Base-by-base conservation (phyloP, 2,329 filamentous ascomycete genomes). In the Lecanicillium sp. region DNA sequence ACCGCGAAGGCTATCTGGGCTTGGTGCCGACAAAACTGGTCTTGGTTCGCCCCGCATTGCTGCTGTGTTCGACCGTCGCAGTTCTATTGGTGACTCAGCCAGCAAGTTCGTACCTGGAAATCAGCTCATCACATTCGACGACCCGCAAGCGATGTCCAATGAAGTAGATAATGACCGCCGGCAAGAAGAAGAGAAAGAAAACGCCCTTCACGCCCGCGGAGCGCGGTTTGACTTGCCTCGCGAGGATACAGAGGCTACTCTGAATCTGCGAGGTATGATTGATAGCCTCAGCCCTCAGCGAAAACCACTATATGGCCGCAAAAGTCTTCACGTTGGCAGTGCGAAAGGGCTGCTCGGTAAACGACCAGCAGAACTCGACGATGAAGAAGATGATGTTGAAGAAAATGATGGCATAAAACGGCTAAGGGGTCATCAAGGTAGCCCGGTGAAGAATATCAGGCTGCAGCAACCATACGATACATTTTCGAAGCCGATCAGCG, bases 241-340 rank as follows among this genome's bases (percentile, higher is more conserved):
- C 19, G 70, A 73, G 27, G 75, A 79, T 25, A 72, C 68, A 33
- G 81, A 86, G 46, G 68, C 66, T 3, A 84, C 82, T 0, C 59
- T 79, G 27, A 86, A 78, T 45, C 62, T 90, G 31, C 83, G 77
- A 45, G 82, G 87, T 46, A 81, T 87, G 75, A 90, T 90, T 44
- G 73, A 83, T 44, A 84, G 77, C 41, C 68, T 90, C 45, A 87
- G 83, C 17, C 85, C 86, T 0, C 86, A 84, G 59, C 86, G 87
- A 57, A 80, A 76, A 39, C 59, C 63, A 5, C 49, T 84, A 6
- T 78, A 71, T 40, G 78, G 78, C 12, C 78, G 84, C 29, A 89
- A 89, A 62, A 89, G 84, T 53, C 66, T 89, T 36, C 80, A 84
- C 46, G 77, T 87, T 15, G 84, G 84, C 29, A 84, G 82, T 49